Conservation (phyloP, 1,284 basidiomycete genomes). For the Sporisorium iseilematis-ciliati region DNA sequence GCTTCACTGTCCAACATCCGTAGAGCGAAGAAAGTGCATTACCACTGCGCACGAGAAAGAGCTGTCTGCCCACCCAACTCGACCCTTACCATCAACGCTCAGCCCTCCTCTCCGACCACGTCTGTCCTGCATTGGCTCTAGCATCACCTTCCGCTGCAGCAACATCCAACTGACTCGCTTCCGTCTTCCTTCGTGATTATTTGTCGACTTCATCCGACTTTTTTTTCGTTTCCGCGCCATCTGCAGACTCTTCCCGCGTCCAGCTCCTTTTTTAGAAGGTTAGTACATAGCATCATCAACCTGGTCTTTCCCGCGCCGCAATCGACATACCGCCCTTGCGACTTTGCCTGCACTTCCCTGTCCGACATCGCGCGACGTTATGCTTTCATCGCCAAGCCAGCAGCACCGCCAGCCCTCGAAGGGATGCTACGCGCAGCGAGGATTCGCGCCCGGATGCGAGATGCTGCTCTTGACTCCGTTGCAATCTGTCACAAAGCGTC, state of each 20-base stretch:
- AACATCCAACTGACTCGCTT: constrained; percentile 30
- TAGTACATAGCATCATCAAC: constrained; percentile 11
- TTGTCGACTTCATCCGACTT: constrained; percentile 9
- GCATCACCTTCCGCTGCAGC: background rate
- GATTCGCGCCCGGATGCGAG: background rate
- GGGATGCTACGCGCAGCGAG: background rate
- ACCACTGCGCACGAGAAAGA: background rate
- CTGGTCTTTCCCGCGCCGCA: background rate
- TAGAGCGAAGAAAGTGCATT: constrained; percentile 6
- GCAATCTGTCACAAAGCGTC: background rate
- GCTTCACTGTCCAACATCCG: background rate
- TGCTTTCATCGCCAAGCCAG: background rate
- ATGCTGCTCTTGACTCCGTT: too few species aligned
- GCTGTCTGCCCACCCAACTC: background rate
- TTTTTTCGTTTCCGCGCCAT: background rate
- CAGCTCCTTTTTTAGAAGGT: constrained; percentile 50
- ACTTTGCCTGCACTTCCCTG: background rate
- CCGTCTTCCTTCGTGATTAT: constrained; percentile 2
- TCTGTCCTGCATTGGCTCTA: background rate
- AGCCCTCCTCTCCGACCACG: background rate
- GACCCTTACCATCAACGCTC: background rate
- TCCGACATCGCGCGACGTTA: background rate
- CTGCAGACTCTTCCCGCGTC: constrained; percentile 30
- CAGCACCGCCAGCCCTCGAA: background rate
- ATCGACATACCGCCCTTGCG: background rate